Base-by-base conservation (phyloP, 441 rosid species). In the Cnidoscolus chayamansa region DNA sequence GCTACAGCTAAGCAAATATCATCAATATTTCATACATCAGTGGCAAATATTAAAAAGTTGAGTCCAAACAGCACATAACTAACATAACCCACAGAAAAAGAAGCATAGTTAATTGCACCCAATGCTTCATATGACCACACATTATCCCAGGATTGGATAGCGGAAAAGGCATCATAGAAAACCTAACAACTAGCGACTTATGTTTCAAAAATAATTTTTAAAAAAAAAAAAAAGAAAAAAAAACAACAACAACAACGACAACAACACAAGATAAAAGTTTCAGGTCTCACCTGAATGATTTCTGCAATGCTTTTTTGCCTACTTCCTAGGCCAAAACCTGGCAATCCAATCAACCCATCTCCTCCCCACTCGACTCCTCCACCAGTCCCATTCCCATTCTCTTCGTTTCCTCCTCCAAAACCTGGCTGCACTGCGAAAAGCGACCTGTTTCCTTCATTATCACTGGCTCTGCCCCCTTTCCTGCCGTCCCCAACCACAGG, bases 261-360 rank as follows among this genome's bases (percentile, higher is more conserved):
- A 67, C 64, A 15, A 35, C 10, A 32, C 11, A 31, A 66, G 57
- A 48, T 5, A 66, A 54, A 17, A 48, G 6, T n/a, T 66, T 68
- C 51, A 71, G 20, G 76, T 65, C 75, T 79, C 76, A 87, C 94
- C 94, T 89, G 92, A 86, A 86, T 68, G 66, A 87, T 87, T 80
- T 87, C 94, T 12, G 87, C 83, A 62, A 87, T 85, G 78, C 85
- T 89, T 78, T 81, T 87, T 77, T 86, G 86, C 82, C 88, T 83
- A 43, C 79, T 77, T 31, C 93, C 93, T 30, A 87, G 75, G 40
- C 86, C 93, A n/a, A 82, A 58, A 17, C 88, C 88, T 3, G 87
- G 83, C 78, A 89, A 82, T 16, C 92, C 94, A 71, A 87, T 87
- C 80, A 87, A 80, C 61, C 90, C 91, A 79, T 89, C 89, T 58